phyloP scores from a whole-genome alignment of 139 green algal genomes.

The Tetraselmis striata region DNA sequence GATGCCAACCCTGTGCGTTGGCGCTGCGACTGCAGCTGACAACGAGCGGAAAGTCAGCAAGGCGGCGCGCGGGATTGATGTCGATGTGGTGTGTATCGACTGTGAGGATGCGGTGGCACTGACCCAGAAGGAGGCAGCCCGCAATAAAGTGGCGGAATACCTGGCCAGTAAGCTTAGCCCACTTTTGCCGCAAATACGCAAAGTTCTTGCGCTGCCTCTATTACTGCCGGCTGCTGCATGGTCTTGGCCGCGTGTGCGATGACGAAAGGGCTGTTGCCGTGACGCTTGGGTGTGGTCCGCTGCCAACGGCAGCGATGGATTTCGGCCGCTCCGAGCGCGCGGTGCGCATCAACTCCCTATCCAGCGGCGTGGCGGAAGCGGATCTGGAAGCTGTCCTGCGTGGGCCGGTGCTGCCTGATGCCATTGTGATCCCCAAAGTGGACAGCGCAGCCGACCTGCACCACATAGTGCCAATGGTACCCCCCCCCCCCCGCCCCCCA shows the following conservation, averaged over 20 bases:
- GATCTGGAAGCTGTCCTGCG: conserved; percentile 26
- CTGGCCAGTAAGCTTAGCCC: conserved; percentile 6
- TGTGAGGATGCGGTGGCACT: conserved; percentile 31
- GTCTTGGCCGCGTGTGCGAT: no score
- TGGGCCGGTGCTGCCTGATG: conserved; percentile 20
- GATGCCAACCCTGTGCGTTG: no score
- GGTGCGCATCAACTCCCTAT: conserved; percentile 31
- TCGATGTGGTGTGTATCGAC: conserved; percentile 28
- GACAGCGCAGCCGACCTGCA: conserved; percentile 10
- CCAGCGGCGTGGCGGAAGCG: conserved; percentile 15
- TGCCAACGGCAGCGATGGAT: conserved; percentile 4
- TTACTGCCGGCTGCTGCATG: no score
- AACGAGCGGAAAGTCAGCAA: conserved; percentile 25
- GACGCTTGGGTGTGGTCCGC: conserved; percentile 6
- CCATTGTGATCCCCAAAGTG: conserved; percentile 30
- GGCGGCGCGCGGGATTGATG: conserved; percentile 14
- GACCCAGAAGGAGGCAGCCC: conserved; percentile 19
- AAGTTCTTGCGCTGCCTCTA: no score
- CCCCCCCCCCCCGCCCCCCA: no score
- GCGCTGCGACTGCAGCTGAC: conserved; percentile 11
- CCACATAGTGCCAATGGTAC: not conserved
- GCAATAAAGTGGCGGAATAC: conserved; percentile 6
- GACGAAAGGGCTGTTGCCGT: no score
- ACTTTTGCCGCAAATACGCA: no score
- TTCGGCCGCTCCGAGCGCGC: conserved; percentile 23